phyloP scores from a whole-genome alignment of 345 rosid genomes.

The Pistacia atlantica region DNA sequence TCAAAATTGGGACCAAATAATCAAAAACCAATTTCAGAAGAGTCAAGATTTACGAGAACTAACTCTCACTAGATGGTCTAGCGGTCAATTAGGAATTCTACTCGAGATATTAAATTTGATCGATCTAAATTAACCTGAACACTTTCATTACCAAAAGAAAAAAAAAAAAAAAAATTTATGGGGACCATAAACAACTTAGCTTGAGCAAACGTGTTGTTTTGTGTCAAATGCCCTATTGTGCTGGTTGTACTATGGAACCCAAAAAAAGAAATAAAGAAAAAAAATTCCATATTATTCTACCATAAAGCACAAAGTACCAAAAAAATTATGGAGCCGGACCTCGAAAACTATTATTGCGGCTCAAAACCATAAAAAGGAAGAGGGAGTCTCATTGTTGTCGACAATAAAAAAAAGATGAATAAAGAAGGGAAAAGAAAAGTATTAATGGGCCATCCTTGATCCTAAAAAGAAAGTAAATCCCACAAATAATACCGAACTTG shows the following conservation, averaged over 20 bases:
- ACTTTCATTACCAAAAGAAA: no score
- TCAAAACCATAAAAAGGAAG: slow-evolving; percentile 14
- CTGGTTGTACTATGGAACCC: not conserved
- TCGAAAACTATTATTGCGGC: slow-evolving; percentile 17
- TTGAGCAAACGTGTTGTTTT: not conserved
- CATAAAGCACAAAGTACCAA: not conserved
- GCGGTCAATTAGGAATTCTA: no score
- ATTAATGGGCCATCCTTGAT: slow-evolving; percentile 23
- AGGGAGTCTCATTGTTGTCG: slow-evolving; percentile 17
- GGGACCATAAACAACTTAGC: no score
- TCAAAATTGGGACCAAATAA: no score
- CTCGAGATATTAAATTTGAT: no score
- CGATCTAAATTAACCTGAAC: no score
- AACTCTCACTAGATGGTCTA: no score
- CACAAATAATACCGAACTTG: slow-evolving; percentile 33
- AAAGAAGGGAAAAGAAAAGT: slow-evolving; percentile 3
- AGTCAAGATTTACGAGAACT: no score
- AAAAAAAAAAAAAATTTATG: no score
- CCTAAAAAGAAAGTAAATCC: slow-evolving; percentile 16
- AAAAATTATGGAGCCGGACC: slow-evolving; percentile 8
- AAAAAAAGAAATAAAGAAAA: no score
- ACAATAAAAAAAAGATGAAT: slow-evolving; percentile 9
- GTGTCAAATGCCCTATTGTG: not conserved
- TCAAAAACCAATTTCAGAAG: no score
- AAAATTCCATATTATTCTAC: not conserved